Evolutionary conservation across 352 stramenopile genomes (phyloP).

Genomic region (Pythium dissotocum): DNA sequence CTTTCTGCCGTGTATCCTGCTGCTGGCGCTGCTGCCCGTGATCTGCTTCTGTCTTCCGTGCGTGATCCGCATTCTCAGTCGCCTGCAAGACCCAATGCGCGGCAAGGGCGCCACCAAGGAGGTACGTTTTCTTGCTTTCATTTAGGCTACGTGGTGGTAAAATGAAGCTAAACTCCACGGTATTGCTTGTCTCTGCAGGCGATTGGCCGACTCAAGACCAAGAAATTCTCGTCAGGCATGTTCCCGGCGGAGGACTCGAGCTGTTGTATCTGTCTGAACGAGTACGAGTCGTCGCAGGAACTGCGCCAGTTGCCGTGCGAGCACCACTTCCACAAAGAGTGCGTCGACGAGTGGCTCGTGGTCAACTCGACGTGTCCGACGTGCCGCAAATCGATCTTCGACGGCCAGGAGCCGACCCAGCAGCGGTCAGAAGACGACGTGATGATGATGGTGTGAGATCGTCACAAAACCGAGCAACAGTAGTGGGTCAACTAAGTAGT

Average conservation of each 20-base stretch:
- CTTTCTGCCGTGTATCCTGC: conserved; percentile 90
- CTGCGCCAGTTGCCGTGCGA: conserved; percentile 93
- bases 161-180: neutral
- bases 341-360: conserved; percentile 87
- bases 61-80: conserved; percentile 90
- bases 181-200: conserved; percentile 33
- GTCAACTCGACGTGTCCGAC: conserved; percentile 89
- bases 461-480: neutral
- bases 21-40: conserved; percentile 88
- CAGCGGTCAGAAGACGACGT: conserved; percentile 61
- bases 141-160: neutral
- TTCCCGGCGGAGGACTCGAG: conserved; percentile 82
- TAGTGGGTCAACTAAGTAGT: neutral
- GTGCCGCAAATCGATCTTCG: conserved; percentile 83
- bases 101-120: conserved; percentile 85
- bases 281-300: conserved; percentile 87
- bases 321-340: conserved; percentile 96
- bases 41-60: conserved; percentile 94
- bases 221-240: conserved; percentile 60
- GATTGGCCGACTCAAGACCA: conserved; percentile 65
- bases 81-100: conserved; percentile 86
- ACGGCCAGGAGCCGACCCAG: conserved; percentile 13
- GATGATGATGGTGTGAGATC: conserved; percentile 48
- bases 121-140: conserved; percentile 27
- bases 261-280: conserved; percentile 91